A percentile compares a stretch with the other conserved stretches of the same genome.
phyloP scores from a whole-genome alignment of 2,329 filamentous ascomycete species.

The Epicoccum sorghinum region DNA sequence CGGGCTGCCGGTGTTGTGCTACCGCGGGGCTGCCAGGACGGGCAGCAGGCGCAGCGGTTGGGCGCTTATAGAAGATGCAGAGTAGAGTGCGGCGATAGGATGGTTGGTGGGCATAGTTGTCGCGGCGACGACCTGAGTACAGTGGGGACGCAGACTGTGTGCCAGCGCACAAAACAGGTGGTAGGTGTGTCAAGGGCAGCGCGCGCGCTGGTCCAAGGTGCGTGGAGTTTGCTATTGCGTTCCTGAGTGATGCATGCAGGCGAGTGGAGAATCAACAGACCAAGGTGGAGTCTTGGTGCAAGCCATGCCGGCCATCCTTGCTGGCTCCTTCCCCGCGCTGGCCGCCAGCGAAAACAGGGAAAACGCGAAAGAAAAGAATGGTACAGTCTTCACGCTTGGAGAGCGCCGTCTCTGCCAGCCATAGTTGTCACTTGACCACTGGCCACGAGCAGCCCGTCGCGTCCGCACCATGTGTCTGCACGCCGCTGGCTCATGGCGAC shows the following conservation, averaged over 20 bases:
- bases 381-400: neutral
- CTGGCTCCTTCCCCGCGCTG: slow-evolving; percentile 17
- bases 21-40: slow-evolving; percentile 25
- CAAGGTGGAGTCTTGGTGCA: neutral
- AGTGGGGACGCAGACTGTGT: neutral
- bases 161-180: slow-evolving; percentile 18
- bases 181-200: slow-evolving; percentile 17
- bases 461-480: slow-evolving; percentile 19
- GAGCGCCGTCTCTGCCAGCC: neutral
- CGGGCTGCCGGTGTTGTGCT: slow-evolving; percentile 19
- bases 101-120: slow-evolving; percentile 29
- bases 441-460: slow-evolving; percentile 6
- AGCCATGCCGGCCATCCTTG: slow-evolving; percentile 11
- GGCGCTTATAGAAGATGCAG: slow-evolving; percentile 11
- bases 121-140: slow-evolving; percentile 8
- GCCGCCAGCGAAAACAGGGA: slow-evolving; percentile 6
- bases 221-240: slow-evolving; percentile 15
- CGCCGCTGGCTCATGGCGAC: slow-evolving; percentile 6
- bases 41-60: slow-evolving; percentile 12
- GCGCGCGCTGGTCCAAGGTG: slow-evolving; percentile 10
- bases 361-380: neutral
- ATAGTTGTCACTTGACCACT: slow-evolving; percentile 8
- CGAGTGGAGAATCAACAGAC: slow-evolving; percentile 15
- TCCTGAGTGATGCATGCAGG: slow-evolving; percentile 16
- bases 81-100: slow-evolving; percentile 8